phyloP scores from a whole-genome alignment of 495 filamentous ascomycete species.

The Jackrogersella multiformis region DNA sequence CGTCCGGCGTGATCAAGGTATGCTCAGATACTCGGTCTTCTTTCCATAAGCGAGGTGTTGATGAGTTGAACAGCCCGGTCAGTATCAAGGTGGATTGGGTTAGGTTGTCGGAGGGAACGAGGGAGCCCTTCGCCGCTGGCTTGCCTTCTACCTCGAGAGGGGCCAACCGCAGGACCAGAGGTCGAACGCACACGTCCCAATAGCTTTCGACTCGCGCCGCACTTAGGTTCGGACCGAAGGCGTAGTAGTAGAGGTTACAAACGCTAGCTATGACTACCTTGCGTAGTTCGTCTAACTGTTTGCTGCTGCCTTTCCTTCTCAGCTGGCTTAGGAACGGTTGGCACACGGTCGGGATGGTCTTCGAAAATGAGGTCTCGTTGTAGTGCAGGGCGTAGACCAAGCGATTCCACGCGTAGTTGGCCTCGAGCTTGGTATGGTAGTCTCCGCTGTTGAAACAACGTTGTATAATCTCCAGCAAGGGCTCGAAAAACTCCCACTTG shows the following conservation, averaged over 20 bases:
- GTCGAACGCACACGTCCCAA: slow-evolving; percentile 80
- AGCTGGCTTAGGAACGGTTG: slow-evolving; percentile 76
- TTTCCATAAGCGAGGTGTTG: slow-evolving; percentile 73
- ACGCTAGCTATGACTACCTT: slow-evolving; percentile 73
- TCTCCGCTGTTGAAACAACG: slow-evolving; percentile 86
- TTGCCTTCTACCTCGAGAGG: slow-evolving; percentile 44
- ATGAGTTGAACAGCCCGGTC: slow-evolving; percentile 71
- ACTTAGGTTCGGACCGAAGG: slow-evolving; percentile 74
- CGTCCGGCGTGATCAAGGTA: slow-evolving; percentile 66
- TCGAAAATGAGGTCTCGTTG: slow-evolving; percentile 65
- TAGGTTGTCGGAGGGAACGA: slow-evolving; percentile 39
- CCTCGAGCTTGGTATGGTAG: slow-evolving; percentile 72
- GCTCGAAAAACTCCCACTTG: slow-evolving; percentile 74
- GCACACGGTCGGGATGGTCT: slow-evolving; percentile 71
- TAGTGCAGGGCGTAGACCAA: slow-evolving; percentile 76
- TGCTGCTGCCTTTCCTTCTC: slow-evolving; percentile 67
- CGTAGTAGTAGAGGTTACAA: slow-evolving; percentile 85
- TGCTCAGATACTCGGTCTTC: slow-evolving; percentile 71
- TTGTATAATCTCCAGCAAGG: slow-evolving; percentile 81
- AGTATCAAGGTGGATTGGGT: slow-evolving; percentile 69
- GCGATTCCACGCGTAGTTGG: slow-evolving; percentile 84
- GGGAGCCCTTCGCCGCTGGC: slow-evolving; percentile 28
- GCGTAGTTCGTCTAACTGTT: slow-evolving; percentile 63
- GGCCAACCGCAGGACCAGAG: slow-evolving; percentile 58
- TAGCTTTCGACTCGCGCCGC: slow-evolving; percentile 71